phyloP scores from a whole-genome alignment of 2,329 filamentous ascomycete species.

The Fusarium sp. region DNA sequence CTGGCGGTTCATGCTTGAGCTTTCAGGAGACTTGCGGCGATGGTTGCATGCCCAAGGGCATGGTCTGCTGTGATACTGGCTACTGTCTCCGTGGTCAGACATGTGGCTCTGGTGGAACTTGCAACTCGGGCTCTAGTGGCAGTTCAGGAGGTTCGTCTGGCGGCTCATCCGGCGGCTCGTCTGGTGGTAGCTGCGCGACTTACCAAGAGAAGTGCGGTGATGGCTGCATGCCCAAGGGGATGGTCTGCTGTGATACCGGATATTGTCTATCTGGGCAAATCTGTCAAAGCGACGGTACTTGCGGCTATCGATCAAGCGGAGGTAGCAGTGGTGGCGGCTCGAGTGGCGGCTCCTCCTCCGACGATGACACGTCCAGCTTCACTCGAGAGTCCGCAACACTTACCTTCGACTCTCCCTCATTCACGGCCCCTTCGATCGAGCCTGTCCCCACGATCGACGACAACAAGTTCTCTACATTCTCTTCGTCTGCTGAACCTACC shows the following conservation, averaged over 20 bases:
- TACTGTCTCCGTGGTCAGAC: slow-evolving; percentile 46
- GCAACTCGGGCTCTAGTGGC: slow-evolving; percentile 10
- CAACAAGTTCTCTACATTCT: slow-evolving; percentile 2
- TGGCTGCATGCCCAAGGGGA: slow-evolving; percentile 43
- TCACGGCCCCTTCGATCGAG: slow-evolving; percentile 29
- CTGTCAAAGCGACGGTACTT: slow-evolving; percentile 36
- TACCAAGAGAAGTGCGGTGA: slow-evolving; percentile 34
- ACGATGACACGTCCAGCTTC: slow-evolving; percentile 7
- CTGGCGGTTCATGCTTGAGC: slow-evolving; percentile 25
- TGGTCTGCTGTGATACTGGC: slow-evolving; percentile 40
- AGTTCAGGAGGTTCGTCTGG: slow-evolving; percentile 20
- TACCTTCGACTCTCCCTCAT: slow-evolving; percentile 13
- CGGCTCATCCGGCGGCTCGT: slow-evolving; percentile 29
- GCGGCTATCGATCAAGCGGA: slow-evolving; percentile 14
- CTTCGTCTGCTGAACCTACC: slow-evolving; percentile 12
- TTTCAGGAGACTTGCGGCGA: slow-evolving; percentile 34
- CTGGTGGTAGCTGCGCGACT: slow-evolving; percentile 22
- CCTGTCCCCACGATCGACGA: slow-evolving; percentile 17
- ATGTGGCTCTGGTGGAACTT: slow-evolving; percentile 34
- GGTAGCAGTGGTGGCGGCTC: slow-evolving; percentile 11
- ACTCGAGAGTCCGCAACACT: slow-evolving; percentile 7
- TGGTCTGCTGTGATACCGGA: slow-evolving; percentile 38
- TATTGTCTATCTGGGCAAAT: slow-evolving; percentile 45
- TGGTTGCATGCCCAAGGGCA: slow-evolving; percentile 44
- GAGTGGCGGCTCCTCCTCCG: slow-evolving; percentile 16